Evolutionary conservation across 805 yeast genomes (phyloP).

Genomic region (Torulaspora delbrueckii): DNA sequence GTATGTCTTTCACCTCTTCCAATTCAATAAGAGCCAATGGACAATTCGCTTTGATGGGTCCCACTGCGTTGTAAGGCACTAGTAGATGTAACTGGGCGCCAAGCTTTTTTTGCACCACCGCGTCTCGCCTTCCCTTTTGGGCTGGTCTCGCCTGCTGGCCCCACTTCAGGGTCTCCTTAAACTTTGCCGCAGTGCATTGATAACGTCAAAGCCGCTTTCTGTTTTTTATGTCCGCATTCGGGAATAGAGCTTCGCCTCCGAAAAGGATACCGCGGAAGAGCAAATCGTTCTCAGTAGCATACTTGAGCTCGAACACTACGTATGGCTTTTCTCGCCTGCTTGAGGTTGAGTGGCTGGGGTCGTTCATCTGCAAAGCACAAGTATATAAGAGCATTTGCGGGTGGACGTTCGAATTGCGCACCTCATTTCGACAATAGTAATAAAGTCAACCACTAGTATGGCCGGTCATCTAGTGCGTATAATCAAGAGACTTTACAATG

Average conservation of each 20-base stretch:
- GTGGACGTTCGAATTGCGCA: background rate
- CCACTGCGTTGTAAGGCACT: too few species aligned
- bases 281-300: background rate
- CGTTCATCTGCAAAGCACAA: background rate
- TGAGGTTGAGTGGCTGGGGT: background rate
- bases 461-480: conserved; percentile 2
- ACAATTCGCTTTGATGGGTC: too few species aligned
- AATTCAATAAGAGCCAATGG: too few species aligned
- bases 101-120: too few species aligned
- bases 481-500: conserved; percentile 18
- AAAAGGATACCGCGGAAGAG: background rate
- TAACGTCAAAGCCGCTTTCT: too few species aligned
- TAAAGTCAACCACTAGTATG: background rate
- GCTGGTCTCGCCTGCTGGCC: too few species aligned
- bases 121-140: too few species aligned
- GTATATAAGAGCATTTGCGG: background rate
- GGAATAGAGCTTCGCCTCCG: background rate
- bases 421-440: background rate
- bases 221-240: background rate
- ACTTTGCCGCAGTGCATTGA: too few species aligned
- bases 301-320: background rate
- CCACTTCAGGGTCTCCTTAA: too few species aligned
- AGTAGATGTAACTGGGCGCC: too few species aligned
- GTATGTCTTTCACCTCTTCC: too few species aligned
- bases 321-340: background rate